Base-by-base conservation (phyloP, 2,329 filamentous ascomycete species). In the Plenodomus lindquistii region DNA sequence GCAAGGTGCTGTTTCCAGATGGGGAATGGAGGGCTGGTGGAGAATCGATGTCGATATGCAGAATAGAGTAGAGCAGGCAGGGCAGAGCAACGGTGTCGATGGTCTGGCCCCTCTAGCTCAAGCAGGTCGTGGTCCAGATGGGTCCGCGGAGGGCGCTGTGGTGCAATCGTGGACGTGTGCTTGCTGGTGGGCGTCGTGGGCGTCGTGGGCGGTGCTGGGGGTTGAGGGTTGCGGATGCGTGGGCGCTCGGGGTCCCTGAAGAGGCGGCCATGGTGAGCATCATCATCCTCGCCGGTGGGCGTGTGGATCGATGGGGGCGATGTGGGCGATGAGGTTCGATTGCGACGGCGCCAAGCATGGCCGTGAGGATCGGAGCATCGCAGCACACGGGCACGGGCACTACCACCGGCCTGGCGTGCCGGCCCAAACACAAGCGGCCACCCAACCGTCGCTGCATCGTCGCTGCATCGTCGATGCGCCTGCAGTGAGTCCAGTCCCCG, bases 241-340 rank as follows among this genome's bases (percentile, higher is more conserved):
- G 44, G 48, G 44, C 50, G 40, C 11, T 8, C 37, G 21, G 22
- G 37, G 45, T 49, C 13, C 18, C 18, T 29, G 27, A 15, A 15
- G 37, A 40, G 11, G 31, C 5, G 39, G 48, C 55, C 57, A 62
- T 60, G 53, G 39, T 55, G 54, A 41, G 40, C 20, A 51, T 49
- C 42, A 55, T 49, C 42, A 55, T 57, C 47, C 42, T 46, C 11
- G 27, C 27, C 22, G 9, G 27, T 31, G 27, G 27, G 27, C 4
- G 6, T 15, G 27, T 15, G 27, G 27, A 13, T 31, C 27, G 46
- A 50, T 38, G 44, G 36, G 34, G 31, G 37, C 27, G 44, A 37
- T 21, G 46, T 20, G 38, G 45, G 46, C 55, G 54, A 61, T 52
- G 48, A 46, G n/a, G 21, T 42, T 52, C 48, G 55, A 55, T 59